Evolutionary conservation across 2,329 filamentous ascomycete species (phyloP).

Genomic region (Chaetothyriales sp.): DNA sequence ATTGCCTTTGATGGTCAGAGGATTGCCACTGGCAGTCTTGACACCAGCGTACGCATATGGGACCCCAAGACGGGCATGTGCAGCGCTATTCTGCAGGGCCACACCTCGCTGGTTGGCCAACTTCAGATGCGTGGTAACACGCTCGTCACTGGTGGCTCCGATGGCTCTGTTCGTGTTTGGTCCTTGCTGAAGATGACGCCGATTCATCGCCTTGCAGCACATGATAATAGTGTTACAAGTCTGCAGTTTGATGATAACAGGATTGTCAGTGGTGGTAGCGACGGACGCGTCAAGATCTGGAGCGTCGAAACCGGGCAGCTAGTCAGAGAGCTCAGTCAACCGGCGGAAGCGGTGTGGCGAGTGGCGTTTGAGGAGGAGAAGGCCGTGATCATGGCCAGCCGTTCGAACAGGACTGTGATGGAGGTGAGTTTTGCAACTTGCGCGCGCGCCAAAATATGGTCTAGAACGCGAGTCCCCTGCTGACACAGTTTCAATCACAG

Average conservation of each 20-base stretch:
- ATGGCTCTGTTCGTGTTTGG: conserved; percentile 93
- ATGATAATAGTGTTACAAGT: conserved; percentile 96
- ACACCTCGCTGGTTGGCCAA: conserved; percentile 92
- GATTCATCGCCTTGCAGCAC: conserved; percentile 85
- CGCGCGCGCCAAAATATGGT: conserved; percentile 3
- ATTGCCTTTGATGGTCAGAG: conserved; percentile 91
- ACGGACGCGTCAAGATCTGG: conserved; percentile 98
- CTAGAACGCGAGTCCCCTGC: neutral
- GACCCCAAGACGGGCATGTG: conserved; percentile 77
- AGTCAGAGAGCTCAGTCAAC: conserved; percentile 77
- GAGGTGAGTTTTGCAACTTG: conserved; percentile 49
- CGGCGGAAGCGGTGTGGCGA: conserved; percentile 90
- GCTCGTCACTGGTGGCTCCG: conserved; percentile 86
- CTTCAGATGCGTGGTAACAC: conserved; percentile 91
- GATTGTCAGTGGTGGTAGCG: conserved; percentile 88
- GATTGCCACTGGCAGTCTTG: conserved; percentile 86
- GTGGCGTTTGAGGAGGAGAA: conserved; percentile 98
- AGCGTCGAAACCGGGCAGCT: conserved; percentile 81
- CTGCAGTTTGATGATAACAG: conserved; percentile 92
- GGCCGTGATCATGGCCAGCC: conserved; percentile 84
- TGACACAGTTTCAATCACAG: conserved; percentile 31
- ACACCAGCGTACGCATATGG: conserved; percentile 96
- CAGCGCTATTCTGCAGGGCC: conserved; percentile 82
- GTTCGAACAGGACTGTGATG: conserved; percentile 81
- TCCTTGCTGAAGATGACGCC: conserved; percentile 78